These are phyloP conservation scores for Citrullus mucosospermus DNA, from an alignment of 306 rosid species.

Conservation along the genomic window DNA sequence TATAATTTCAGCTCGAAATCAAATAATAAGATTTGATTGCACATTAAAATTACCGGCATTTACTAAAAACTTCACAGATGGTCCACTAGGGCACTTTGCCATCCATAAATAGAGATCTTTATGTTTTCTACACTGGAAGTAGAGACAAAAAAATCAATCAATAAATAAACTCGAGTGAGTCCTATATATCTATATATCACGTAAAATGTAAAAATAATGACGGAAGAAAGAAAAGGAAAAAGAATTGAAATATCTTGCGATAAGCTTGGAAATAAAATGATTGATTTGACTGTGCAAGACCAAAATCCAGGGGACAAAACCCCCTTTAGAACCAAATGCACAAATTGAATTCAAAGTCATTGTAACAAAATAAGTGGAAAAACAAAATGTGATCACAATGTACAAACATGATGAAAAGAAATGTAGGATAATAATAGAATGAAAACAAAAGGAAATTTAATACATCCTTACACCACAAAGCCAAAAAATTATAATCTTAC, in stretches of 20 bases:
- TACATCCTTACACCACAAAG: neutral
- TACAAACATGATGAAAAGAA: neutral
- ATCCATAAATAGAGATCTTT: slow-evolving; percentile 94
- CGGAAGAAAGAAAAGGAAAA: neutral
- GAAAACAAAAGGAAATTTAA: neutral
- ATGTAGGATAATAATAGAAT: neutral
- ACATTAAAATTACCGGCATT: slow-evolving; percentile 50
- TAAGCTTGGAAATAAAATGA: neutral
- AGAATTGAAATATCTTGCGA: neutral
- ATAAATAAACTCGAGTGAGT: neutral
- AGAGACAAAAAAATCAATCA: neutral
- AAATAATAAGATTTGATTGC: neutral
- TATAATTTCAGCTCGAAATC: neutral
- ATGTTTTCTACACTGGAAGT: slow-evolving; percentile 83
- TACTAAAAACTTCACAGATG: slow-evolving; percentile 85
- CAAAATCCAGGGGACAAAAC: neutral
- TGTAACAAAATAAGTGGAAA: neutral
- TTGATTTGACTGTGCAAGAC: neutral
- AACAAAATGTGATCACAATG: neutral
- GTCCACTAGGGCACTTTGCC: slow-evolving; percentile 80
- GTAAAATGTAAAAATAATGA: neutral
- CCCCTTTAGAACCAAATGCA: neutral
- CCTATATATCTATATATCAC: neutral
- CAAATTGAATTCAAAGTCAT: neutral
- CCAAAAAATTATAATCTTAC: neutral